Evolutionary conservation across 2,329 filamentous ascomycete species (phyloP), one percentile per base, ranked within the genome.

Genomic region (Lecanosticta acicola): DNA sequence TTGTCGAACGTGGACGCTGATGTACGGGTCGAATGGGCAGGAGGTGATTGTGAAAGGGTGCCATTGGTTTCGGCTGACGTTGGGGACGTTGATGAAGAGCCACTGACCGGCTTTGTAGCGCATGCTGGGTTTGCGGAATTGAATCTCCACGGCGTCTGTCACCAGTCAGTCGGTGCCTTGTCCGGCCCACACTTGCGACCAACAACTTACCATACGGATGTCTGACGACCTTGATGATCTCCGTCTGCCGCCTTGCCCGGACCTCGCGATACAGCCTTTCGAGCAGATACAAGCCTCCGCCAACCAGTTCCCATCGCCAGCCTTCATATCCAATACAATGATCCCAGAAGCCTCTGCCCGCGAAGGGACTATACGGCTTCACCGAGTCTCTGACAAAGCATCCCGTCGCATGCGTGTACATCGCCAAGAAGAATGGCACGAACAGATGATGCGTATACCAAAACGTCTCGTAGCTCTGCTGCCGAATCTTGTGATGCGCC

Each of bases 391-490:
- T 86, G 32, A 98, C 93, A 71, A 98, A 98, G 70, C 93, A 98
- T 49, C 89, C 90, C 5, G 87, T 87, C 1, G 93, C 91, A 68
- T 98, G 93, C 10, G 91, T 97, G 69, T 97, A 98, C 57, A 98
- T 81, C 37, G 80, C 91, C 36, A 98, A 76, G 62, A 97, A 71
- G 68, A 98, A 98, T 1, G 93, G 91, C 50, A 98, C 85, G 62
- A 97, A 97, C n/a, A 98, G 79, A 62, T 98, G 93, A 69, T 98
- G 93, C 0, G 89, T 95, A 70, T 98, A 98, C 93, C 93, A 98
- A 67, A 98, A 98, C 0, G 91, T 94, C 71, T 98, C 93, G 64
- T 90, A 98, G 0, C 88, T 94, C 66, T 98, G 93, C 66, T 97
- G 91, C 44, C 93, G 85, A 55, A 98, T 97, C 56, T 87, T 85